Percentiles rank a stretch among this genome's conserved stretches.
phyloP scores from a whole-genome alignment of 2,329 filamentous ascomycete species.

The Phoma sp. region DNA sequence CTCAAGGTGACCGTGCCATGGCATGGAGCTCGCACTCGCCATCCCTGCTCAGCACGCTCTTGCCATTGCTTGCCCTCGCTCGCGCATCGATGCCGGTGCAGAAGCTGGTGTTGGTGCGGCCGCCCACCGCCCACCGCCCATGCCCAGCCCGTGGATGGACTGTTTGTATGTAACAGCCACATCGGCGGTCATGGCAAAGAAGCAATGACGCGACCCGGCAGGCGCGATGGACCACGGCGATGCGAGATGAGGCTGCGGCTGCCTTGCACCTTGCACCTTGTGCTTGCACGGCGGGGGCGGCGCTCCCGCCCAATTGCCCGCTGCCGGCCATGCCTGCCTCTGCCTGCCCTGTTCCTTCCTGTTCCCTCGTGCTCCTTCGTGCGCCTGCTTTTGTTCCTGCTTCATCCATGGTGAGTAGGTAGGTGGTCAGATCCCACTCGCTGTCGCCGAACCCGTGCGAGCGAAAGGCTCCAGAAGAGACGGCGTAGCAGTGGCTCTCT shows the following conservation, averaged over 20 bases:
- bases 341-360: too few relatives aligned
- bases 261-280: neutral
- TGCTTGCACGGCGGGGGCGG: neutral
- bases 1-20: slow-evolving; percentile 14
- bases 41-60: slow-evolving; percentile 13
- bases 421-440: neutral
- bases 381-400: neutral
- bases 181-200: slow-evolving; percentile 24
- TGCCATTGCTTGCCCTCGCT: slow-evolving; percentile 17
- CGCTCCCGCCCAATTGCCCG: slow-evolving; percentile 6
- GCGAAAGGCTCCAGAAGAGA: neutral
- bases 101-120: too few relatives aligned
- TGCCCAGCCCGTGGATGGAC: slow-evolving; percentile 13
- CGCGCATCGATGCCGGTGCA: slow-evolving; percentile 13
- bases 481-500: too few relatives aligned
- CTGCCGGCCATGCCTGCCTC: neutral
- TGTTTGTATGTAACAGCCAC: slow-evolving; percentile 24
- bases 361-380: too few relatives aligned
- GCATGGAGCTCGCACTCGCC: neutral
- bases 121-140: too few relatives aligned
- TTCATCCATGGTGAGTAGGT: neutral
- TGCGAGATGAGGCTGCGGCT: slow-evolving; percentile 10
- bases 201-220: slow-evolving; percentile 10
- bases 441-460: neutral
- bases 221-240: neutral